Conservation (phyloP, 2,329 filamentous ascomycete genomes). For the Pestalotiopsis sp. region DNA sequence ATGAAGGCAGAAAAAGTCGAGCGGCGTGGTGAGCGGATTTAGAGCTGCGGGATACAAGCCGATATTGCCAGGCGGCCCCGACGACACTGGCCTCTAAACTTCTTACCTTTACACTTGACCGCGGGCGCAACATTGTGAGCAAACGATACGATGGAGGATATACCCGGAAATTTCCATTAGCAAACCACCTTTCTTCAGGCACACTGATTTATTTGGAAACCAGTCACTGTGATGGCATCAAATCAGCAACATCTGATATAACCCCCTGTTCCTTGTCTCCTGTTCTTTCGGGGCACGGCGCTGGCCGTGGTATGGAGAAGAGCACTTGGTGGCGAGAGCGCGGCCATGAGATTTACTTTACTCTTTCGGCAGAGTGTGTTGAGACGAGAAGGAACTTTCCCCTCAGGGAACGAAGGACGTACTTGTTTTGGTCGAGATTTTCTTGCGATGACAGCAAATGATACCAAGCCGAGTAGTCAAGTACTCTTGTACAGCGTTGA, state of each 20-base stretch:
- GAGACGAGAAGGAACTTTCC: background rate
- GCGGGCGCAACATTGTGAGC: background rate
- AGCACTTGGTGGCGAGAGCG: background rate
- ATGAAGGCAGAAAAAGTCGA: slow-evolving; percentile 24
- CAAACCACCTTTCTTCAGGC: background rate
- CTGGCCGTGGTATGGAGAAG: background rate
- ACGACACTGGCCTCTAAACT: background rate
- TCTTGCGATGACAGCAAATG: background rate
- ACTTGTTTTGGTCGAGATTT: background rate
- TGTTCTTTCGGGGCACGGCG: background rate
- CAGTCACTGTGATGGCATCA: too few relatives aligned
- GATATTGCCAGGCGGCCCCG: too few relatives aligned
- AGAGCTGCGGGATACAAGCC: too few relatives aligned
- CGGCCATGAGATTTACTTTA: too few relatives aligned
- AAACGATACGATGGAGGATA: background rate
- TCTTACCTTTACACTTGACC: background rate
- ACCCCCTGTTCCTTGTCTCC: background rate
- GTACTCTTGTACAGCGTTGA: slow-evolving; percentile 7
- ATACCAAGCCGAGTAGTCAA: slow-evolving; percentile 9
- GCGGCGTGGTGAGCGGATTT: slow-evolving; percentile 10
- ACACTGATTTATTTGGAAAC: background rate
- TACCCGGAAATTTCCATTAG: background rate
- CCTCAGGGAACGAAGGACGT: background rate
- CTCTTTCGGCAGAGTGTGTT: too few relatives aligned
- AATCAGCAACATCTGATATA: too few relatives aligned